Conservation (phyloP, 257 asterid genomes). For the Vinca minor region DNA sequence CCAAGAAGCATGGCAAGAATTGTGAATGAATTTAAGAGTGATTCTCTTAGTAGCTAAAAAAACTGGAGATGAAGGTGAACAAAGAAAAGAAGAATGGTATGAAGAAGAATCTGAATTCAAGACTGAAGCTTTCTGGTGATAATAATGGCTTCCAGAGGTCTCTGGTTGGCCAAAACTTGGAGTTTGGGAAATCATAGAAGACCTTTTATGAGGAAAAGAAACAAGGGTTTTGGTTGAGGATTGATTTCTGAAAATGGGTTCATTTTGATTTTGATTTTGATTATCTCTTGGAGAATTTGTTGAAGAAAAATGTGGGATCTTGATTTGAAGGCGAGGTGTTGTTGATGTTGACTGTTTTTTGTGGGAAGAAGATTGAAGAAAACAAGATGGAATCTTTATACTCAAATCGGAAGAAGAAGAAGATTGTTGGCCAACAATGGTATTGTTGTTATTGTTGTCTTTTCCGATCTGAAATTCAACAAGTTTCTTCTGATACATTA, state of each 20-base stretch:
- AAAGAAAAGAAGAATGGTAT: conserved; percentile 16
- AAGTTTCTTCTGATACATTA: conserved; percentile 26
- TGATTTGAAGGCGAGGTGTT: conserved; percentile 16
- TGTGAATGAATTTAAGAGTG: conserved; percentile 27
- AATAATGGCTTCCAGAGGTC: conserved; percentile 6
- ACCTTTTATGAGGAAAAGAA: conserved; percentile 33
- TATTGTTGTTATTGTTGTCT: no score
- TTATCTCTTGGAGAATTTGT: conserved; percentile 19
- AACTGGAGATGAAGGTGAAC: conserved; percentile 27
- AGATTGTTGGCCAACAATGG: conserved; percentile 11
- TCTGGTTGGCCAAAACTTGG: conserved; percentile 17
- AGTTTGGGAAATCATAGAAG: conserved; percentile 31
- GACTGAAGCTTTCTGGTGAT: conserved; percentile 6
- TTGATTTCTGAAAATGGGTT: conserved; percentile 18
- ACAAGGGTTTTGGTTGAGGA: conserved; percentile 20
- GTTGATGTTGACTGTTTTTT: conserved; percentile 6
- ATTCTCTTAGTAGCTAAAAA: conserved; percentile 33
- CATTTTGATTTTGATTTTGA: no score
- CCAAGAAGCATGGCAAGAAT: conserved; percentile 32
- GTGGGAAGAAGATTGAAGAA: conserved; percentile 9
- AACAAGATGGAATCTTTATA: conserved; percentile 11
- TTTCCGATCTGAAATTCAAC: conserved; percentile 21
- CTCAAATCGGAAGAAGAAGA: conserved; percentile 23
- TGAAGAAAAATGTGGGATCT: conserved; percentile 24
- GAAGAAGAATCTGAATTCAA: conserved; percentile 18